These are phyloP conservation scores for Amauroascus niger DNA, from an alignment of 2,329 filamentous ascomycete species.

Conservation along the genomic window DNA sequence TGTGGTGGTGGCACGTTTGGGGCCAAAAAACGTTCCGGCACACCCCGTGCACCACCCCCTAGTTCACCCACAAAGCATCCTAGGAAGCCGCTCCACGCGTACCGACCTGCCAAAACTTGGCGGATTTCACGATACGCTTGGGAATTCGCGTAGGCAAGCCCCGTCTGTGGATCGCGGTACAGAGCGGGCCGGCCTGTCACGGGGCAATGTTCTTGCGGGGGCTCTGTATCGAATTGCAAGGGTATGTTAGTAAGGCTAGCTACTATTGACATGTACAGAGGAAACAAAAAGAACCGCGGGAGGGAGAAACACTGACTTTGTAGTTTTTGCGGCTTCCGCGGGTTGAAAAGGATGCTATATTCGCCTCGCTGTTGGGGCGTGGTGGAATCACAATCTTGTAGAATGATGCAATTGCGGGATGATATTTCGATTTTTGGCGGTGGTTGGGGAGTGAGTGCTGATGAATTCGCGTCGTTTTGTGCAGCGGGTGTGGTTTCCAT, in stretches of 20 bases:
- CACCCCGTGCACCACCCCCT: slow-evolving; percentile 56
- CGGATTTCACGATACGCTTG: slow-evolving; percentile 72
- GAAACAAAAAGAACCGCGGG: not conserved
- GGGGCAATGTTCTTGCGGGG: slow-evolving; percentile 53
- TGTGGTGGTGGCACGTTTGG: slow-evolving; percentile 18
- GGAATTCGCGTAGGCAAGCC: slow-evolving; percentile 67
- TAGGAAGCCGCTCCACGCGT: slow-evolving; percentile 70
- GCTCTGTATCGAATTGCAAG: slow-evolving; percentile 28
- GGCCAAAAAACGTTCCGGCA: slow-evolving; percentile 63
- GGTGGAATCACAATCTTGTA: slow-evolving; percentile 49
- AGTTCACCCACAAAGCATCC: slow-evolving; percentile 70
- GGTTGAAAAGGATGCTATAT: slow-evolving; percentile 48
- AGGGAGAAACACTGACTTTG: slow-evolving; percentile 35
- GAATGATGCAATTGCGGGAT: slow-evolving; percentile 47
- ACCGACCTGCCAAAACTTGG: slow-evolving; percentile 60
- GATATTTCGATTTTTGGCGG: slow-evolving; percentile 12
- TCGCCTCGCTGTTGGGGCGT: slow-evolving; percentile 45
- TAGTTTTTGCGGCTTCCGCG: slow-evolving; percentile 40
- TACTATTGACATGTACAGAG: not conserved
- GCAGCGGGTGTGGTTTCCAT: not conserved
- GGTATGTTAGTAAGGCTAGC: not conserved
- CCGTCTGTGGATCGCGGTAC: slow-evolving; percentile 77
- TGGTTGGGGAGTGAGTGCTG: not conserved
- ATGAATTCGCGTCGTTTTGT: not conserved
- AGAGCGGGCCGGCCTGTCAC: slow-evolving; percentile 74